Evolutionary conservation across 345 rosid genomes (phyloP).

Genomic region (Salix exigua): DNA sequence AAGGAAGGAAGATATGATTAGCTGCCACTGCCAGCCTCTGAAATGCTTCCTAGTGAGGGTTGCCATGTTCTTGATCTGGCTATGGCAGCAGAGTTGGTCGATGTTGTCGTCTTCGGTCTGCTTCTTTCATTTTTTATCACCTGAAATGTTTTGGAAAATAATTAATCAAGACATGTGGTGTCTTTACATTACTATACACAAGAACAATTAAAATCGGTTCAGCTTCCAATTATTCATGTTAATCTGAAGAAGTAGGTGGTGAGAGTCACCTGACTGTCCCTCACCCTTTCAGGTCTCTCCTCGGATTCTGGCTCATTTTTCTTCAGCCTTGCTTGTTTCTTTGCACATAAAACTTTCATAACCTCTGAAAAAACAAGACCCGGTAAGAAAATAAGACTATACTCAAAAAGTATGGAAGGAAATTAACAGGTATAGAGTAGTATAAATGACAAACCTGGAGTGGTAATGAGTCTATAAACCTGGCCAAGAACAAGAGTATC

Average conservation of each 20-base stretch:
- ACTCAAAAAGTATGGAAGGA: not conserved
- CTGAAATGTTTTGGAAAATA: constrained; percentile 22
- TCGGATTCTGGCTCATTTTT: constrained; percentile 31
- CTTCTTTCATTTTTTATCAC: constrained; percentile 53
- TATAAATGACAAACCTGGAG: constrained; percentile 45
- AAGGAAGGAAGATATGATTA: constrained; percentile 11
- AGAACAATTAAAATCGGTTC: not conserved
- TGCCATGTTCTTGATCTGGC: constrained; percentile 76
- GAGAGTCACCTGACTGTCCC: constrained; percentile 36
- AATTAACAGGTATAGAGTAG: not conserved
- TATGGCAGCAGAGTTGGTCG: constrained; percentile 32
- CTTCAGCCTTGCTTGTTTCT: constrained; percentile 61
- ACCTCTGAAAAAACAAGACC: constrained; percentile 51
- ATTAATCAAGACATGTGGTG: not conserved
- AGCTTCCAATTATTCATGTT: not conserved
- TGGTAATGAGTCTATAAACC: constrained; percentile 72
- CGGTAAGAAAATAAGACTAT: constrained; percentile 1
- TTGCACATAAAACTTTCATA: constrained; percentile 67
- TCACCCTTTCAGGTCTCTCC: constrained; percentile 19
- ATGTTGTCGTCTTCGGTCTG: constrained; percentile 34
- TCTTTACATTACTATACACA: not conserved
- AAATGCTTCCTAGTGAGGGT: constrained; percentile 86
- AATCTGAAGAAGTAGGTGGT: not conserved
- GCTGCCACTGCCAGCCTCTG: constrained; percentile 51
- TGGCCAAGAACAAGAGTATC: constrained; percentile 79